Evolutionary conservation across 2,329 filamentous ascomycete genomes (phyloP).

Genomic region (Fusarium sp.): DNA sequence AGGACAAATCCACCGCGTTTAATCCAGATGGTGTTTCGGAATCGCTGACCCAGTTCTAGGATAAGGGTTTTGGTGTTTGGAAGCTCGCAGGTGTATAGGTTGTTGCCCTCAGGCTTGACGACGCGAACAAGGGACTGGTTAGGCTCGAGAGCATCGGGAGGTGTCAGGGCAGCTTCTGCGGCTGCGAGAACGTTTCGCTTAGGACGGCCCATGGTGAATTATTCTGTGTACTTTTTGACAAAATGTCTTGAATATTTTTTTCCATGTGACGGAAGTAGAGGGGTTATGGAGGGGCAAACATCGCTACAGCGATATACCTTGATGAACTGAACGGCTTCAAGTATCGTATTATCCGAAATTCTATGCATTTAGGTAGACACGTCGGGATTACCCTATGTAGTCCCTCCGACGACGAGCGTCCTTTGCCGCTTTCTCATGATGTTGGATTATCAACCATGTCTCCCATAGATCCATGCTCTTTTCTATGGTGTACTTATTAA

Average conservation of each 20-base stretch:
- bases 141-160: slow-evolving; percentile 68
- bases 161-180: slow-evolving; percentile 75
- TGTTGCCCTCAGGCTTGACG: slow-evolving; percentile 87
- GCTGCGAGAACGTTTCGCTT: slow-evolving; percentile 84
- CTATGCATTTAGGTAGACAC: not conserved
- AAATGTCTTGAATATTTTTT: slow-evolving; percentile 22
- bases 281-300: slow-evolving; percentile 39
- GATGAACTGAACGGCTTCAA: not conserved
- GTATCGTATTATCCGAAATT: slow-evolving; percentile 23
- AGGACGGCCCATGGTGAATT: slow-evolving; percentile 52
- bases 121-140: slow-evolving; percentile 81
- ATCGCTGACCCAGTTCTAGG: slow-evolving; percentile 85
- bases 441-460: not conserved
- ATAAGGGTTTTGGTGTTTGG: slow-evolving; percentile 75
- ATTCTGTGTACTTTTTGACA: not conserved
- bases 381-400: slow-evolving; percentile 31
- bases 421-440: not conserved
- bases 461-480: not conserved
- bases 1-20: slow-evolving; percentile 89
- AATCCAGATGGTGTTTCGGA: slow-evolving; percentile 94
- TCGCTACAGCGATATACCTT: slow-evolving; percentile 33
- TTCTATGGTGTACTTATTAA: not conserved
- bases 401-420: slow-evolving; percentile 5
- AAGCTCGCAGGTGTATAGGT: slow-evolving; percentile 83
- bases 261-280: slow-evolving; percentile 21